Evolutionary conservation across 257 asterid species (phyloP), one percentile per base, ranked within the genome.

Genomic region (Solanum sitiens): DNA sequence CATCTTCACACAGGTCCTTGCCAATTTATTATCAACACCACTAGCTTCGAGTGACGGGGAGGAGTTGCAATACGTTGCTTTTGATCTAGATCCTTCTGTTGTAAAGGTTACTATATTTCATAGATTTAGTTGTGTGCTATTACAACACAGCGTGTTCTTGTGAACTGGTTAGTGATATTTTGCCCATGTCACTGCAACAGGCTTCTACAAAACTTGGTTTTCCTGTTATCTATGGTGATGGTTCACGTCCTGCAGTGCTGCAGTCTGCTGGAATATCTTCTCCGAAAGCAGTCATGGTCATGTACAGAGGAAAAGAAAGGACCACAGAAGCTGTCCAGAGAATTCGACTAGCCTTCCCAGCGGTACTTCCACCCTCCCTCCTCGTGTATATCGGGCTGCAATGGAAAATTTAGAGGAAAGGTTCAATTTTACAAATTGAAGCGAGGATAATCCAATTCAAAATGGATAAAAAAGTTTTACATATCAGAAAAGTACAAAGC

Each of bases 171-270:
- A 32, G 56, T 73, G 82, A 86, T 72, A 73, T 76, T 85, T 86
- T 75, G 65, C 61, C 70, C 88, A 86, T 87, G n/a, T 80, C 83
- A 37, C 86, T 47, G 65, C 84, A 75, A 90, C 94, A 97, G 99
- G 91, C 94, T 88, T 97, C 99, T 67, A 93, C 93, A 91, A 90
- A 95, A 86, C 98, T 94, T 47, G 98, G 99, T 86, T 97, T 97
- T 90, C 98, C 98, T 8, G 98, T 95, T 89, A 95, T 93, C 25
- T 97, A 95, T 76, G 99, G 99, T 27, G 99, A 97, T 90, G 99
- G 99, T 33, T 93, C 99, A 67, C 94, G 98, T 77, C 99, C 99
- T 75, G 94, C 98, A n/a, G 99, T 97, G 87, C 92, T 97, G 92
- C 96, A 95, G 90, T 95, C 99, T 76, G 99, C 99, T 86, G 99